Base-by-base conservation (phyloP, 106 monocot species). In the Platanthera zijinensis region DNA sequence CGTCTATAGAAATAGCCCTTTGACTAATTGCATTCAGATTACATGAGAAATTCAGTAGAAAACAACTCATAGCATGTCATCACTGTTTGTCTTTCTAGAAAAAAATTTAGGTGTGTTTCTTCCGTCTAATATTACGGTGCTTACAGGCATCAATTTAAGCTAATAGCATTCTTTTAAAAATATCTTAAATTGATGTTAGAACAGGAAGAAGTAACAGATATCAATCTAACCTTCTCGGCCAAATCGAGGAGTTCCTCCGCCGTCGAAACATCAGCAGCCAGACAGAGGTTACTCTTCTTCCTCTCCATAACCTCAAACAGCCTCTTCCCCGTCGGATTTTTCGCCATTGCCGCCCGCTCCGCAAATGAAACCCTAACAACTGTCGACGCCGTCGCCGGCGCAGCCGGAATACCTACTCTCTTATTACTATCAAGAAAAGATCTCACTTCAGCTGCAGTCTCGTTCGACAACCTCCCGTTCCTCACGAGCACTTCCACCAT, bases 261-360 rank as follows among this genome's bases (percentile, higher is more conserved):
- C 5, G 97, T 97, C 21, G 79, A 61, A 28, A 97, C 93, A 79
- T 97, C 93, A 0, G 97, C 97, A 22, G 93, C 91, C 69, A 94
- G 63, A 78, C 97, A 97, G 8, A 97, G 75, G 59, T 97, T 97
- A 76, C 82, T 97, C 82, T 86, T 83, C 86, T 97, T 97, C 18
- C 48, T 76, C 84, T 94, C 91, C 91, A 97, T 97, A 59, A 91
- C 83, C 88, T 97, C 89, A 28, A 97, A 86, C 67, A 97, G 66
- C 83, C 83, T 91, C 89, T 59, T 97, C 68, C 91, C 97, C 18
- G 77, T 71, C 2, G 87, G 87, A 72, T 97, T 97, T 82, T 76
- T 88, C 18, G 86, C 84, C 89, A 86, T 32, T 66, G 45, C 77
- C 21, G 91, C 93, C 80, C 94, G 87, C 80, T 89, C 89, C 56